A percentile compares a stretch with the other conserved stretches of the same genome.
These are phyloP conservation scores for Auxenochlorella protothecoides DNA, from an alignment of 139 green algal species.

Conservation along the genomic window DNA sequence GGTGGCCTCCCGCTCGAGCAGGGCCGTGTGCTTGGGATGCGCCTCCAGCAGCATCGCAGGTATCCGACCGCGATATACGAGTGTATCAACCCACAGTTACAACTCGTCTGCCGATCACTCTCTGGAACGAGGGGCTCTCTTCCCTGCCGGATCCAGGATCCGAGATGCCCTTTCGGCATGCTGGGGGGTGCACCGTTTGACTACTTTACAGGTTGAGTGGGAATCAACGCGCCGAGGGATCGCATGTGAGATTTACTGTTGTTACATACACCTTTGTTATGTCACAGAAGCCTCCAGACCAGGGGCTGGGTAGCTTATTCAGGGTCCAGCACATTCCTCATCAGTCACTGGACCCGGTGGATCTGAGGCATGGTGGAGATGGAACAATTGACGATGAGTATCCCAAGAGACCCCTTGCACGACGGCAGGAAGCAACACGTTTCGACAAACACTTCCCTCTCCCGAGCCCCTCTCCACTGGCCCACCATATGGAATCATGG, in stretches of 20 bases:
- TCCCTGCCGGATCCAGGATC: too few species aligned
- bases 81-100: not conserved
- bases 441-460: too few species aligned
- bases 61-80: not conserved
- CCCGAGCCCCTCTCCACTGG: too few species aligned
- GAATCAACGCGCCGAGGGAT: too few species aligned
- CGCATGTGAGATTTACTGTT: too few species aligned
- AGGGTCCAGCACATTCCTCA: not conserved
- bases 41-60: not conserved
- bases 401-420: not conserved
- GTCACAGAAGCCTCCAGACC: too few species aligned
- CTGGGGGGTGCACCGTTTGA: not conserved
- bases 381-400: not conserved
- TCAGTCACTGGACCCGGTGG: not conserved
- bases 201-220: not conserved
- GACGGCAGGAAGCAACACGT: too few species aligned
- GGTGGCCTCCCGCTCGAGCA: conserved; percentile 9
- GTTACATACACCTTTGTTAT: too few species aligned
- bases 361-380: not conserved
- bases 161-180: too few species aligned
- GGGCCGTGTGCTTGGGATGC: not conserved
- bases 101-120: not conserved
- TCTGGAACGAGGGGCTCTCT: not conserved
- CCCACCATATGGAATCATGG: conserved; percentile 59
- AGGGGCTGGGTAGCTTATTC: too few species aligned